Percentiles rank a stretch among this genome's conserved stretches.
Conservation (phyloP, 768 basidiomycete genomes). For the Collybiopsis luxurians region DNA sequence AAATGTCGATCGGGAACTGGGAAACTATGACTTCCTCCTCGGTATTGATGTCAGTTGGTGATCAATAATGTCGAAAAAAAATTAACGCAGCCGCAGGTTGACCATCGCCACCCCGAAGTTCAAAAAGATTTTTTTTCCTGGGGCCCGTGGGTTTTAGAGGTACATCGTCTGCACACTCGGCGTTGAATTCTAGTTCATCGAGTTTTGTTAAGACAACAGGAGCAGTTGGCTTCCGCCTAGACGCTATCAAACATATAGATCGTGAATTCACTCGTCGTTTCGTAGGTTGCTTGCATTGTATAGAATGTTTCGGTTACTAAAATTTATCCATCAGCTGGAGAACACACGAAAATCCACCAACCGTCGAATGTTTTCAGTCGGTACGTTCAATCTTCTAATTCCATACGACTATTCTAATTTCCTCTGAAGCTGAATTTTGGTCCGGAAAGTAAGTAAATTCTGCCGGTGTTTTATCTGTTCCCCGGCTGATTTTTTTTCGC, state of each 20-base stretch:
- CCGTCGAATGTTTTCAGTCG: slow-evolving; percentile 55
- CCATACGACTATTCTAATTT: neutral
- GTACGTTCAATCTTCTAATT: slow-evolving; percentile 24
- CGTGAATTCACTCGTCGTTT: slow-evolving; percentile 64
- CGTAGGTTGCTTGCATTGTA: slow-evolving; percentile 36
- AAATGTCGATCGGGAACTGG: slow-evolving; percentile 79
- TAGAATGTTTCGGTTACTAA: no score
- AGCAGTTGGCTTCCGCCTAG: slow-evolving; percentile 76
- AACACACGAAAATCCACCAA: slow-evolving; percentile 43
- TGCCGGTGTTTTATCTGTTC: neutral
- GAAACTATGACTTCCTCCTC: slow-evolving; percentile 84
- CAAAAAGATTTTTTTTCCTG: slow-evolving; percentile 70
- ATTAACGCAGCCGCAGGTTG: slow-evolving; percentile 47
- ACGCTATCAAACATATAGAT: slow-evolving; percentile 92
- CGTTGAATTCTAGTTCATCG: neutral
- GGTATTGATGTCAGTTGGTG: slow-evolving; percentile 57
- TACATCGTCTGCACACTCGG: slow-evolving; percentile 8
- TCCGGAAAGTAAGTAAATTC: slow-evolving; percentile 51
- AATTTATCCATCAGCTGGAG: slow-evolving; percentile 40
- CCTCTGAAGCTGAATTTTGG: slow-evolving; percentile 74
- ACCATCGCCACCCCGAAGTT: slow-evolving; percentile 81
- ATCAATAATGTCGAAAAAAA: neutral
- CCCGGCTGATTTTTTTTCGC: neutral
- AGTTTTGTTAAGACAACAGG: slow-evolving; percentile 52
- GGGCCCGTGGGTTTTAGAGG: slow-evolving; percentile 74